phyloP scores from a whole-genome alignment of 306 rosid species.

The Benincasa hispida region DNA sequence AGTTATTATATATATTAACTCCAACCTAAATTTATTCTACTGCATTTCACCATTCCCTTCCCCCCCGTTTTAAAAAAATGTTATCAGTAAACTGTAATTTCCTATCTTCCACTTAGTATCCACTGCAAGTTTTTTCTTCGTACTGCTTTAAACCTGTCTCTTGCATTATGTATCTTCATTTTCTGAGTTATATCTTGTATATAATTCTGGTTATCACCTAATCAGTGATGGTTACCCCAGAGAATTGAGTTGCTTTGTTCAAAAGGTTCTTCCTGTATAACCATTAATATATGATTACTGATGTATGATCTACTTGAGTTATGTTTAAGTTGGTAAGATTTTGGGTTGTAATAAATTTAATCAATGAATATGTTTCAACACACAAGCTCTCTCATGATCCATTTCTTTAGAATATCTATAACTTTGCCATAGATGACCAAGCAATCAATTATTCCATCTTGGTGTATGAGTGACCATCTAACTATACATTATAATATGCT shows the following conservation, averaged over 20 bases:
- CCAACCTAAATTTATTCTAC: background rate
- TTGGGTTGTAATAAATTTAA: background rate
- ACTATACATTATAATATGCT: background rate
- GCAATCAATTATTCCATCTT: slow-evolving; percentile 3
- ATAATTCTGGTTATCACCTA: background rate
- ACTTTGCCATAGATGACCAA: background rate
- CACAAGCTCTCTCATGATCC: background rate
- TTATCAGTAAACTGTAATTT: background rate
- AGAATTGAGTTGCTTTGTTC: background rate
- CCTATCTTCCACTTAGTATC: background rate
- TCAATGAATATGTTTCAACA: background rate
- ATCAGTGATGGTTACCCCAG: background rate
- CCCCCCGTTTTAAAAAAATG: background rate
- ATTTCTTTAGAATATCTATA: background rate
- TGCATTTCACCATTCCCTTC: background rate
- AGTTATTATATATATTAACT: background rate
- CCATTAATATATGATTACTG: background rate
- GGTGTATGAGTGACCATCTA: background rate
- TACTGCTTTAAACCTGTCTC: background rate
- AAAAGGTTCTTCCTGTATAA: background rate
- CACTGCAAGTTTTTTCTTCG: background rate
- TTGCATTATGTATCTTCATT: background rate
- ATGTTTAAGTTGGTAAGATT: background rate
- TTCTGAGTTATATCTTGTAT: background rate
- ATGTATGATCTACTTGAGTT: background rate